Percentiles rank a stretch among this genome's conserved stretches.
Evolutionary conservation across 495 filamentous ascomycete genomes (phyloP).

Genomic region (Sphaerosporella brunnea): DNA sequence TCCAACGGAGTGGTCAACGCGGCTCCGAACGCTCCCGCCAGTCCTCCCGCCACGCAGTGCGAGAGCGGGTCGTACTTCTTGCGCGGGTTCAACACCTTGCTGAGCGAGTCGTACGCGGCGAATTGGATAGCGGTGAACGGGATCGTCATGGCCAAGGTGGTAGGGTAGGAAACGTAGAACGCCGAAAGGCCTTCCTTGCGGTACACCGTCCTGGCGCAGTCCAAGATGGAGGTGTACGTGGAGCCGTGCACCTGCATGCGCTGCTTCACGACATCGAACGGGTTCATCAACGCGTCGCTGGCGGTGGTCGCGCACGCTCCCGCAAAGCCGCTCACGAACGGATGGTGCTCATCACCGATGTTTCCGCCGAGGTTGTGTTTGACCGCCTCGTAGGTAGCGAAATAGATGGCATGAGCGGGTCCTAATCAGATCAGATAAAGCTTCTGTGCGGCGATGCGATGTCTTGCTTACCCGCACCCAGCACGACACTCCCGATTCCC

Average conservation of each 20-base stretch:
- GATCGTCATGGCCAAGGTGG: conserved; percentile 94
- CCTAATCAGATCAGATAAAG: conserved; percentile 34
- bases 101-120: conserved; percentile 90
- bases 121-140: conserved; percentile 95
- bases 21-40: conserved; percentile 85
- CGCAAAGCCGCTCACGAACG: conserved; percentile 78
- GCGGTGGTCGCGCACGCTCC: conserved; percentile 90
- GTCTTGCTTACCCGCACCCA: conserved; percentile 62
- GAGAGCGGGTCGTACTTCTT: conserved; percentile 77
- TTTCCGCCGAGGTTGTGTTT: conserved; percentile 94
- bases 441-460: background rate
- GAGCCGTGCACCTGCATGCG: conserved; percentile 97
- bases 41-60: conserved; percentile 76
- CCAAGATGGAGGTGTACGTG: conserved; percentile 60
- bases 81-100: conserved; percentile 73
- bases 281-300: conserved; percentile 97
- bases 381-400: conserved; percentile 91
- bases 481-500: conserved; percentile 86
- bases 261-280: conserved; percentile 99
- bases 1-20: conserved; percentile 90
- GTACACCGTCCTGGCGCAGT: conserved; percentile 79
- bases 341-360: conserved; percentile 72
- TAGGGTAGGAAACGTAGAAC: conserved; percentile 98
- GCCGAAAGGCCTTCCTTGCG: conserved; percentile 70
- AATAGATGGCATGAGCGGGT: conserved; percentile 94